These are phyloP conservation scores for Sistotremastrum niveocremeum DNA, from an alignment of 768 basidiomycete species.

Conservation along the genomic window DNA sequence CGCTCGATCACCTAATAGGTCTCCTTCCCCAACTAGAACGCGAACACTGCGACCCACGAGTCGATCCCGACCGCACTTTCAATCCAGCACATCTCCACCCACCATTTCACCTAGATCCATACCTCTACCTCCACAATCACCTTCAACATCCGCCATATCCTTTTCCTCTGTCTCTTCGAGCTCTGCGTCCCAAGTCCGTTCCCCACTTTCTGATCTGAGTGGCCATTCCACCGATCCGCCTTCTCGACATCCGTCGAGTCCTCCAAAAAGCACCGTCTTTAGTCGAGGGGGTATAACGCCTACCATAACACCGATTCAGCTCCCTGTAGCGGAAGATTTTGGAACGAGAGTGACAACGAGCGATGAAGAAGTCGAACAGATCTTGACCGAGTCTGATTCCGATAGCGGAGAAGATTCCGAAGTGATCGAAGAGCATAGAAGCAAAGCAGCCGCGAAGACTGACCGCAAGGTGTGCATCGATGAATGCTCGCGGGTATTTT, in stretches of 20 bases:
- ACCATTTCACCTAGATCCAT: constrained; percentile 14
- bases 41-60: no score
- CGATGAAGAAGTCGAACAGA: neutral
- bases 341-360: constrained; percentile 10
- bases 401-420: constrained; percentile 4
- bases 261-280: neutral
- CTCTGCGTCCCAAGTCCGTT: constrained; percentile 38
- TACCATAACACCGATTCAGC: constrained; percentile 26
- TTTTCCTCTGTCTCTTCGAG: constrained; percentile 67
- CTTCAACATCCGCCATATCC: constrained; percentile 56
- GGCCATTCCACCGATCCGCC: constrained; percentile 6
- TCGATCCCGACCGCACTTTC: no score
- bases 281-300: constrained; percentile 22
- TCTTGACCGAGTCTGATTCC: neutral
- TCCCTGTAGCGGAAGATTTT: constrained; percentile 11
- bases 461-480: constrained; percentile 54
- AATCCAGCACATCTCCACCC: no score
- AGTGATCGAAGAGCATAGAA: constrained; percentile 31
- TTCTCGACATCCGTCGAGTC: neutral
- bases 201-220: constrained; percentile 22
- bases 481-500: neutral
- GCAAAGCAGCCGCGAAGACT: constrained; percentile 66
- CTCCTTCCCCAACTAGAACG: no score
- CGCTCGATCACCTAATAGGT: no score
- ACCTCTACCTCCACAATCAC: constrained; percentile 57